A percentile compares a stretch with the other conserved stretches of the same genome.
Evolutionary conservation across 352 stramenopile genomes (phyloP).

Genomic region (Phytophthora chlamydospora): DNA sequence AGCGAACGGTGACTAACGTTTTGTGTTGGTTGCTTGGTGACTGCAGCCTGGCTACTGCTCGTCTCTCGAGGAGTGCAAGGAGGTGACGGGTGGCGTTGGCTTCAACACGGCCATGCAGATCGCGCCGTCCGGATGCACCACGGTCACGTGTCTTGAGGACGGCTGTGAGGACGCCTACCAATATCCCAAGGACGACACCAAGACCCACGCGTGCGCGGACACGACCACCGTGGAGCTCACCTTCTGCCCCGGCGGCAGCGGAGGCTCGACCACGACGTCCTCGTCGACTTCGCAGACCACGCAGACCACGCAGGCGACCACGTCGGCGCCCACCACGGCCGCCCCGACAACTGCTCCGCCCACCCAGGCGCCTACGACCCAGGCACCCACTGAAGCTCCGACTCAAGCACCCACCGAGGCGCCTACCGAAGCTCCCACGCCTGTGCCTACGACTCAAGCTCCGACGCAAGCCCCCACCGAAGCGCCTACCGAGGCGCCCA

Average conservation of each 20-base stretch:
- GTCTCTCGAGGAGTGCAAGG: constrained; percentile 62
- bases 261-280: not conserved
- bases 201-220: constrained; percentile 55
- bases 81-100: constrained; percentile 50
- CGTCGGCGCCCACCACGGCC: constrained; percentile 1
- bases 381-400: not conserved
- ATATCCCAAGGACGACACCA: constrained; percentile 59
- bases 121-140: constrained; percentile 42
- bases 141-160: constrained; percentile 57
- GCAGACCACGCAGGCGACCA: constrained; percentile 11
- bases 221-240: constrained; percentile 46
- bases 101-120: constrained; percentile 80
- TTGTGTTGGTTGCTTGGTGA: constrained; percentile 4
- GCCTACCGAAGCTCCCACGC: constrained; percentile 1
- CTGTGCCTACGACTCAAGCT: not conserved
- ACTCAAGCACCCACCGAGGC: constrained; percentile 6
- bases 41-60: constrained; percentile 48
- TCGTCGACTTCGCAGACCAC: constrained; percentile 5
- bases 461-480: constrained; percentile 1
- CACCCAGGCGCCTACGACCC: not conserved
- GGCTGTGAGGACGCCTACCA: constrained; percentile 70
- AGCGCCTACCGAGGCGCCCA: not conserved
- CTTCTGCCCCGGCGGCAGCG: constrained; percentile 47
- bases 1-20: not conserved
- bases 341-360: constrained; percentile 6